Evolutionary conservation across 106 monocot genomes (phyloP), one percentile per base, ranked within the genome.

Genomic region (Ottelia alismoides): DNA sequence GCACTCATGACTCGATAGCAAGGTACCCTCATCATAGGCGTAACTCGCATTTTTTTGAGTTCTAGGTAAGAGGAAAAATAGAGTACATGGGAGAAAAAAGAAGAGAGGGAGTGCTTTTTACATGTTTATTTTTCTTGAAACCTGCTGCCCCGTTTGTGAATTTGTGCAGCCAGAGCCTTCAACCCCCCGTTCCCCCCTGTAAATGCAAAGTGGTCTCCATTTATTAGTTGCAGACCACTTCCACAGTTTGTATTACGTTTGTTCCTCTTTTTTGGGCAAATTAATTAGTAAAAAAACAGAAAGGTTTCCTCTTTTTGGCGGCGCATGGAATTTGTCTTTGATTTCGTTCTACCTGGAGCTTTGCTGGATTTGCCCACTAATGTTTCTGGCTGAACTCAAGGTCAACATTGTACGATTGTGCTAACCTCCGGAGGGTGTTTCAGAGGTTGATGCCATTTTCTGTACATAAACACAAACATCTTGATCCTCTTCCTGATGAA

Each of bases 1-100:
- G 96, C 85, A 76, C 45, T 81, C 82, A 25, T 89, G 73, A 88
- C 73, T 78, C 47, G 20, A 7, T 58, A 30, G 4, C 24, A 51
- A 31, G 27, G 20, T 17, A 21, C 5, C 18, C n/a, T 51, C 51
- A n/a, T 59, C 31, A 1, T 23, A 43, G 52, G 57, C n/a, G 22
- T 51, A 57, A 21, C 30, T 29, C 32, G 26, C 48, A 32, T 49
- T 30, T 45, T n/a, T 49, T 58, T 40, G n/a, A n/a, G 57, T 67
- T 48, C 31, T 22, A 57, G 47, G 11, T 20, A 59, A 24, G 57
- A 31, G 40, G 49, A 57, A 48, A 17, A 30, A 30, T 14, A 28
- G 49, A 19, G 25, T 48, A 24, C 20, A 25, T 28, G 25, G 26
- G 31, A 65, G 55, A n/a, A 18, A 21, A n/a, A 30, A 28, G 57